Evolutionary conservation across 139 green algal species (phyloP).

Genomic region (Chlorella sp.): DNA sequence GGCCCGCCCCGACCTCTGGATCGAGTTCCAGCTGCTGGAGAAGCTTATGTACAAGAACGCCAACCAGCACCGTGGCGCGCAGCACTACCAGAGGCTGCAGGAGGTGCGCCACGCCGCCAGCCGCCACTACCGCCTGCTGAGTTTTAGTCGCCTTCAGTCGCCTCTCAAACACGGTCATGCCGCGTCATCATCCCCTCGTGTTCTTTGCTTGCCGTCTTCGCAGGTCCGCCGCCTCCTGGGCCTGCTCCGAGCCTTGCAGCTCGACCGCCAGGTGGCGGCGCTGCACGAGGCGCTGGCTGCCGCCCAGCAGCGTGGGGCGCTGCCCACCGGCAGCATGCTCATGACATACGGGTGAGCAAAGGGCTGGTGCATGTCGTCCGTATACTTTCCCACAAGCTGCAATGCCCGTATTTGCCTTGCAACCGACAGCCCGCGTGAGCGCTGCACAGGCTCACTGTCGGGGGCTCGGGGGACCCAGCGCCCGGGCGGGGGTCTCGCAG

Average conservation of each 20-base stretch:
- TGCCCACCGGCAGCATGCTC: conserved; percentile 32
- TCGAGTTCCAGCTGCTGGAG: conserved; percentile 52
- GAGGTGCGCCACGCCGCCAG: conserved; percentile 47
- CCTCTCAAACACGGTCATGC: not conserved
- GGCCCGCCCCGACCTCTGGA: conserved; percentile 5
- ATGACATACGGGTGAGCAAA: conserved; percentile 19
- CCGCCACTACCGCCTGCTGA: not conserved
- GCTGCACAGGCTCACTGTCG: not conserved
- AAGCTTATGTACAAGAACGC: conserved; percentile 76
- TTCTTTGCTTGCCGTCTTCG: not conserved
- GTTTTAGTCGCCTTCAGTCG: not conserved
- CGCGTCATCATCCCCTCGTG: too few species aligned
- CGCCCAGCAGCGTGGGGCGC: conserved; percentile 3
- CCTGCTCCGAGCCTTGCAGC: conserved; percentile 45
- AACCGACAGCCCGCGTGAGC: not conserved
- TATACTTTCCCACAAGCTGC: too few species aligned
- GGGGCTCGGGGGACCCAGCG: too few species aligned
- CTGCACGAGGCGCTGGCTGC: conserved; percentile 24
- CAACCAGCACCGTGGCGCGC: conserved; percentile 66
- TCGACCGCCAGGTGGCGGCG: conserved; percentile 19
- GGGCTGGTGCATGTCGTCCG: too few species aligned
- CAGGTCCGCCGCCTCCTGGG: conserved; percentile 49
- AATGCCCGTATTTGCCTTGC: not conserved
- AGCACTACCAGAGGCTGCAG: conserved; percentile 50
- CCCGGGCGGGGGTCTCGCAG: too few species aligned